These are phyloP conservation scores for Colletotrichum lini DNA, from an alignment of 2,329 filamentous ascomycete genomes.

Conservation along the genomic window DNA sequence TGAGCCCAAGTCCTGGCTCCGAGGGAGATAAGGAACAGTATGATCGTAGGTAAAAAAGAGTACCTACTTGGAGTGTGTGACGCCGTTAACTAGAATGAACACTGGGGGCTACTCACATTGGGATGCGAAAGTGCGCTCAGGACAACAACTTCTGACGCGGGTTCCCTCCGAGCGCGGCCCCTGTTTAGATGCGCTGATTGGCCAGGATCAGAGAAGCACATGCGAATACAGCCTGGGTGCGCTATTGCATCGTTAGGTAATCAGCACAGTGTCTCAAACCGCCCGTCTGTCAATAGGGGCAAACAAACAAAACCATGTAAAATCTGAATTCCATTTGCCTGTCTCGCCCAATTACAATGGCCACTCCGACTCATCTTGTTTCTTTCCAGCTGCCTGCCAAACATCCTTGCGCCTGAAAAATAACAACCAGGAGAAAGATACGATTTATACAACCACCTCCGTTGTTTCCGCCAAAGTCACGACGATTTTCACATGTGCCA, in stretches of 20 bases:
- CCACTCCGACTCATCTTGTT: too few relatives aligned
- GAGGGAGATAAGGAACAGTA: neutral
- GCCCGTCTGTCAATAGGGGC: neutral
- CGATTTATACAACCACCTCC: too few relatives aligned
- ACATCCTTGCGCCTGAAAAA: too few relatives aligned
- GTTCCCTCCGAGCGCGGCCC: constrained; percentile 28
- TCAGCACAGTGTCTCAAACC: neutral
- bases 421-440: too few relatives aligned
- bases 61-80: too few relatives aligned
- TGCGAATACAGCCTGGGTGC: neutral
- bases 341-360: neutral
- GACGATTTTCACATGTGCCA: too few relatives aligned
- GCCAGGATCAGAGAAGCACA: constrained; percentile 15
- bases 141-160: constrained; percentile 25
- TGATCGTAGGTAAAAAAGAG: neutral
- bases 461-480: too few relatives aligned
- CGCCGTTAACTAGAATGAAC: too few relatives aligned
- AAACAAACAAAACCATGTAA: too few relatives aligned
- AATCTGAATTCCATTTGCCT: neutral
- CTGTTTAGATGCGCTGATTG: constrained; percentile 23
- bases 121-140: constrained; percentile 13
- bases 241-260: neutral
- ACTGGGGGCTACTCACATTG: neutral
- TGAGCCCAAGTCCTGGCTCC: neutral
- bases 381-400: neutral